phyloP scores from a whole-genome alignment of 495 filamentous ascomycete species.

The Parachaetomium inaequale region DNA sequence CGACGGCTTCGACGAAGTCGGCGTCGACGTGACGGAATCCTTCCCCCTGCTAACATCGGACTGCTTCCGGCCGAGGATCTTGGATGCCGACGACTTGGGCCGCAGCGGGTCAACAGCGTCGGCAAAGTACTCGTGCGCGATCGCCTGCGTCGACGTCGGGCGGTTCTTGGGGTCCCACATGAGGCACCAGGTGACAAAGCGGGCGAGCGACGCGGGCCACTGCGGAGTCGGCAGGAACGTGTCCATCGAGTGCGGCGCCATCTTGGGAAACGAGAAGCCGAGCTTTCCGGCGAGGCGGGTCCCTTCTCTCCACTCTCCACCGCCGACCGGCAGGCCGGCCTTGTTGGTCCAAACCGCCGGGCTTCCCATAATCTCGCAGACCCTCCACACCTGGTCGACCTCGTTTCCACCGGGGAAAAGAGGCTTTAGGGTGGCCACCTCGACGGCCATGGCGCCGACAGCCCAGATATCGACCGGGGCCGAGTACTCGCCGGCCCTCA shows the following conservation, averaged over 20 bases:
- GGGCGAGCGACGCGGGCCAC: conserved; percentile 82
- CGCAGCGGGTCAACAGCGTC: conserved; percentile 91
- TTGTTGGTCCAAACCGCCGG: conserved; percentile 98
- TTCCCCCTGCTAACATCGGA: conserved; percentile 67
- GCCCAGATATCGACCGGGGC: conserved; percentile 99
- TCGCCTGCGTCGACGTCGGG: conserved; percentile 89
- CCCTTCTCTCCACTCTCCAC: conserved; percentile 97
- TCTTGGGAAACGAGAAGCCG: conserved; percentile 98
- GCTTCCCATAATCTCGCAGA: conserved; percentile 99
- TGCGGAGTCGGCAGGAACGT: conserved; percentile 84
- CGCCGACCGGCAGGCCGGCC: conserved; percentile 77
- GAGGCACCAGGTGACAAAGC: conserved; percentile 97
- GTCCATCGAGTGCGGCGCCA: conserved; percentile 97
- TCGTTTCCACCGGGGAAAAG: conserved; percentile 97
- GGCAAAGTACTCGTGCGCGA: conserved; percentile 92
- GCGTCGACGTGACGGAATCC: conserved; percentile 60
- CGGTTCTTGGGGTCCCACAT: conserved; percentile 98
- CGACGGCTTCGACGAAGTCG: conserved; percentile 71
- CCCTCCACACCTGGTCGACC: conserved; percentile 98
- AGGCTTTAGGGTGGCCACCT: conserved; percentile 95
- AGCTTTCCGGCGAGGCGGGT: conserved; percentile 89
- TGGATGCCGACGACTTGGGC: conserved; percentile 84
- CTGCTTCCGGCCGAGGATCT: conserved; percentile 80
- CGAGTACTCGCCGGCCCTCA: conserved; percentile 95
- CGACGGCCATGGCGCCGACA: conserved; percentile 98